Evolutionary conservation across 2,329 filamentous ascomycete species (phyloP).

Genomic region (Apiospora phragmitis): DNA sequence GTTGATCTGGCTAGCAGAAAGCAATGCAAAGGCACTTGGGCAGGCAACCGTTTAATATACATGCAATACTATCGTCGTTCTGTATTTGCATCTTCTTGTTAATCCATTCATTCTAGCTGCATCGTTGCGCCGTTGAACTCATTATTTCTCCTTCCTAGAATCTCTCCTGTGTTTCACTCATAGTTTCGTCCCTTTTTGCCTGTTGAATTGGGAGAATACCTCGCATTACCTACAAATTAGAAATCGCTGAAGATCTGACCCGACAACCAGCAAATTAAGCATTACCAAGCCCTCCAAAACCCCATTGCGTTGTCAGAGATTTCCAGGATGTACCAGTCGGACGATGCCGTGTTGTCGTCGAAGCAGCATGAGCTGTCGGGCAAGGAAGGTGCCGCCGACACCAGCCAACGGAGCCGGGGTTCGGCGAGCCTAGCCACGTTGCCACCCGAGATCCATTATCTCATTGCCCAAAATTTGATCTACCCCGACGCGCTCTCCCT

Average conservation of each 20-base stretch:
- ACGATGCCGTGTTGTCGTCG: neutral
- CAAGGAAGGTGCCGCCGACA: neutral
- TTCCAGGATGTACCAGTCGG: neutral
- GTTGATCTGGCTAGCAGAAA: neutral
- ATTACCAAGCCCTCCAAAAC: neutral
- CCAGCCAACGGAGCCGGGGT: neutral
- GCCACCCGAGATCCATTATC: constrained; percentile 67
- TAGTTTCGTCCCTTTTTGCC: neutral
- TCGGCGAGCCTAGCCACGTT: constrained; percentile 31
- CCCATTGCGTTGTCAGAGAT: neutral
- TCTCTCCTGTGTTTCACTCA: neutral
- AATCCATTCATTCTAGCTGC: neutral
- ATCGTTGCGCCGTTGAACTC: neutral
- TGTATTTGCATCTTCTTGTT: neutral
- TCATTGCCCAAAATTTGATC: constrained; percentile 59
- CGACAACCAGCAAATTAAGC: neutral
- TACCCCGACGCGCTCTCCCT: constrained; percentile 73
- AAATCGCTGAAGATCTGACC: neutral
- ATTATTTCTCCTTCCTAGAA: neutral
- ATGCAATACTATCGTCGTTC: neutral
- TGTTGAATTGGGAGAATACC: neutral
- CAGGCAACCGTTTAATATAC: neutral
- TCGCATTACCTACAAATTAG: neutral
- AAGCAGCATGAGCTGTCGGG: neutral
- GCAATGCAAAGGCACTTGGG: neutral